A percentile compares a stretch with the other conserved stretches of the same genome.
phyloP scores from a whole-genome alignment of 2,329 filamentous ascomycete species.

The Arthrobotrys sphaeroides region DNA sequence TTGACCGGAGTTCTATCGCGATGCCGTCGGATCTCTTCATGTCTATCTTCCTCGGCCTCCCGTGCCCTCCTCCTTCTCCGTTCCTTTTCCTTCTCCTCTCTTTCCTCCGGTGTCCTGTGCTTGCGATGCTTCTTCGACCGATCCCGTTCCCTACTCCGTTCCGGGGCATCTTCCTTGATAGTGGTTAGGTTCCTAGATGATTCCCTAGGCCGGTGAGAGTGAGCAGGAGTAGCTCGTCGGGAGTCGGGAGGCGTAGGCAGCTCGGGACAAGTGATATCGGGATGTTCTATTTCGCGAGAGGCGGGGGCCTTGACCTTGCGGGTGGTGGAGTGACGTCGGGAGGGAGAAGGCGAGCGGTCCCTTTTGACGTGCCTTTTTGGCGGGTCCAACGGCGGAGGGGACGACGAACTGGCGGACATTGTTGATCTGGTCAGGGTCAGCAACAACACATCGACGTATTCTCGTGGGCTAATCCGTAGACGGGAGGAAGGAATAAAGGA shows the following conservation, averaged over 20 bases:
- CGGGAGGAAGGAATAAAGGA: background rate
- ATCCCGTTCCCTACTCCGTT: conserved; percentile 8
- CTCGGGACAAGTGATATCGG: conserved; percentile 32
- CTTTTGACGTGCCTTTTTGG: conserved; percentile 41
- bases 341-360: conserved; percentile 37
- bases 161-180: conserved; percentile 43
- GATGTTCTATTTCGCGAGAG: conserved; percentile 26
- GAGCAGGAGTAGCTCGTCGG: conserved; percentile 37
- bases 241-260: conserved; percentile 48
- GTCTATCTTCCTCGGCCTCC: conserved; percentile 40
- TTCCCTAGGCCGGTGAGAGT: conserved; percentile 44
- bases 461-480: background rate
- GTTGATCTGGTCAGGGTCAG: conserved; percentile 42
- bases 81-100: conserved; percentile 35
- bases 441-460: conserved; percentile 33
- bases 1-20: conserved; percentile 31
- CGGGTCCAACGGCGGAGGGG: conserved; percentile 42
- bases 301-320: conserved; percentile 29
- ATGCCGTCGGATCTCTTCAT: conserved; percentile 38
- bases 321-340: conserved; percentile 40
- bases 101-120: conserved; percentile 40
- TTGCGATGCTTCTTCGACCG: conserved; percentile 28
- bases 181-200: conserved; percentile 45
- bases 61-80: conserved; percentile 29
- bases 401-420: conserved; percentile 41